Evolutionary conservation across 345 rosid species (phyloP).

Genomic region (Eutrema japonicum): DNA sequence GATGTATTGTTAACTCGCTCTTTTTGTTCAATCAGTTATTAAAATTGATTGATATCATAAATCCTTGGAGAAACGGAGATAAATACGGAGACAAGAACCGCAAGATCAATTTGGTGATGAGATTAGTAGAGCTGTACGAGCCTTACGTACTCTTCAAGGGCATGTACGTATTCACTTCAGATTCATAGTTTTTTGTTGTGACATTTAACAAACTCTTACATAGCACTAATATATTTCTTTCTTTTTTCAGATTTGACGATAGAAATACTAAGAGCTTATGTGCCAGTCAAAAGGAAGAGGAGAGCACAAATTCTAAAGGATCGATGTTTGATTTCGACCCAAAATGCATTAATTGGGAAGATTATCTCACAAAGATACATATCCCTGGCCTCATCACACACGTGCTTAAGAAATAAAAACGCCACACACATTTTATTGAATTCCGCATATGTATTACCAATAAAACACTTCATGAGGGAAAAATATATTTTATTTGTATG

Average conservation of each 20-base stretch:
- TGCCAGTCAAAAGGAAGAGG: slow-evolving; percentile 33
- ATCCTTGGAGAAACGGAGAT: slow-evolving; percentile 39
- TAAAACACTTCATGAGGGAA: neutral
- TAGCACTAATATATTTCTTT: neutral
- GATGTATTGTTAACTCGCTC: slow-evolving; percentile 1
- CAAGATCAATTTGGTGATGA: slow-evolving; percentile 55
- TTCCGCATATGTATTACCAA: slow-evolving; percentile 10
- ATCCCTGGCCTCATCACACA: slow-evolving; percentile 65
- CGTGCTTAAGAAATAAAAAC: slow-evolving; percentile 51
- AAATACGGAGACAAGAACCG: slow-evolving; percentile 35
- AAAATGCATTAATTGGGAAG: slow-evolving; percentile 60
- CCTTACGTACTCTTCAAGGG: slow-evolving; percentile 89
- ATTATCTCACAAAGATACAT: slow-evolving; percentile 61
- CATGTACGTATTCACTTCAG: slow-evolving; percentile 56
- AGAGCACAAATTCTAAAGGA: slow-evolving; percentile 45
- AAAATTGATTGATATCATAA: slow-evolving; percentile 32
- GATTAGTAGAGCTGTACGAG: slow-evolving; percentile 73
- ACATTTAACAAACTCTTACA: neutral
- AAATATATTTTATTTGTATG: neutral
- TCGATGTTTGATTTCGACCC: slow-evolving; percentile 65
- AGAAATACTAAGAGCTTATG: slow-evolving; percentile 57
- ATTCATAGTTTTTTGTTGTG: neutral
- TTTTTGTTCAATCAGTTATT: slow-evolving; percentile 28
- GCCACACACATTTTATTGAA: neutral
- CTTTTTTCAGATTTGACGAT: slow-evolving; percentile 62